Conservation (phyloP, 148 eudicot species). For the Nepenthes mirabilis region DNA sequence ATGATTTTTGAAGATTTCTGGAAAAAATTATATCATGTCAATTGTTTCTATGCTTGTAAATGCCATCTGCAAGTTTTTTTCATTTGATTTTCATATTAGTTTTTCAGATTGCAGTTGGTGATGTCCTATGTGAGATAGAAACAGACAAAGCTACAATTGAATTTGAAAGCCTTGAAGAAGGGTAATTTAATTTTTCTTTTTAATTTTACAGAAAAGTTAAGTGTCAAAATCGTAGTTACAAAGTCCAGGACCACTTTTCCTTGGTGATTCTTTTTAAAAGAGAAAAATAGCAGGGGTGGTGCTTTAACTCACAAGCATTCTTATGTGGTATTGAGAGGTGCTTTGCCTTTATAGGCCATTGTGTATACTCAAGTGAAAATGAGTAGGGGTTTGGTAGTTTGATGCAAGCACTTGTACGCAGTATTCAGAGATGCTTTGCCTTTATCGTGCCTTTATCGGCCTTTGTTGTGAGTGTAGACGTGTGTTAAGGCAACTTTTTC, state of each 20-base stretch:
- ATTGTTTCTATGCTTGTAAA: neutral
- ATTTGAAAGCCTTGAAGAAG: conserved; percentile 89
- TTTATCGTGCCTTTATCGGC: no score
- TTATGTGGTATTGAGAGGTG: no score
- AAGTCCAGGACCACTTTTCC: neutral
- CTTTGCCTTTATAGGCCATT: no score
- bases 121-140: conserved; percentile 88
- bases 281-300: no score
- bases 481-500: no score
- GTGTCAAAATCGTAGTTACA: neutral
- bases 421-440: no score
- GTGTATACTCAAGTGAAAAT: no score
- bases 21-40: neutral
- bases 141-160: conserved; percentile 96
- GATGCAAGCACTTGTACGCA: no score
- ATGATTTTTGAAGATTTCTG: neutral
- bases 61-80: neutral
- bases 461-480: no score
- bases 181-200: conserved; percentile 34
- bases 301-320: no score
- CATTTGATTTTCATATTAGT: conserved; percentile 8
- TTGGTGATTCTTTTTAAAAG: no score
- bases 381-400: no score
- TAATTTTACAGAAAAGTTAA: neutral
- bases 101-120: conserved; percentile 75